Evolutionary conservation across 73 alveolate species (phyloP), one percentile per base, ranked within the genome.

Genomic region (Uronychia binucleata): DNA sequence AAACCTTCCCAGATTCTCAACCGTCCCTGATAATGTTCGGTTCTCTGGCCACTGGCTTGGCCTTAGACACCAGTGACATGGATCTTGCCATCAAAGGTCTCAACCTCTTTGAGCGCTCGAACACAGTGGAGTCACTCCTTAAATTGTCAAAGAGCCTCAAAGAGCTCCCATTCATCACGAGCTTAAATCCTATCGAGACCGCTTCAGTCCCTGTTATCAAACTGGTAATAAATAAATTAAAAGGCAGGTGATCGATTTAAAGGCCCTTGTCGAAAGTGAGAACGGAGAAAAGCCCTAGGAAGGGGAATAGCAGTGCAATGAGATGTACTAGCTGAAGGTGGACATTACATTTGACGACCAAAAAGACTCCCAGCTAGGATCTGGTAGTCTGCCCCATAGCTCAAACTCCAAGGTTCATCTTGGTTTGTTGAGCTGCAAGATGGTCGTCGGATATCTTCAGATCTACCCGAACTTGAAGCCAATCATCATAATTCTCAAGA

Each of bases 41-140:
- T 0, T 92, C 97, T 32, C 89, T 93, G 58, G 93, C 93, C 1
- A 89, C 97, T 19, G 98, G 97, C 14, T 86, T 95, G 57, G 96
- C 96, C 85, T 87, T 95, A 26, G 98, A 93, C 33, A 91, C 96
- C 1, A 87, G 96, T 33, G 98, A 95, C 88, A 95, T 95, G 94
- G 98, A 95, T 80, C 81, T 95, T 28, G 96, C 92, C 75, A 91
- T 95, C 31, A 88, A 86, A 75, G 92, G 92, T 0, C 81, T 81
- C 30, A 58, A 31, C 30, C 1, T 81, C 11, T 34, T 26, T 0
- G 58, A 58, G 5, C 58, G 88, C 26, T 25, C 59, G 13, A 30
- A 58, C 28, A 32, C 27, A 27, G 28, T 81, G 28, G 88, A 81
- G 57, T 25, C 46, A 26, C 33, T 34, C 1, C 59, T 31, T 0